These are phyloP conservation scores for Penicillium robsamsonii DNA, from an alignment of 495 filamentous ascomycete species.

Conservation along the genomic window DNA sequence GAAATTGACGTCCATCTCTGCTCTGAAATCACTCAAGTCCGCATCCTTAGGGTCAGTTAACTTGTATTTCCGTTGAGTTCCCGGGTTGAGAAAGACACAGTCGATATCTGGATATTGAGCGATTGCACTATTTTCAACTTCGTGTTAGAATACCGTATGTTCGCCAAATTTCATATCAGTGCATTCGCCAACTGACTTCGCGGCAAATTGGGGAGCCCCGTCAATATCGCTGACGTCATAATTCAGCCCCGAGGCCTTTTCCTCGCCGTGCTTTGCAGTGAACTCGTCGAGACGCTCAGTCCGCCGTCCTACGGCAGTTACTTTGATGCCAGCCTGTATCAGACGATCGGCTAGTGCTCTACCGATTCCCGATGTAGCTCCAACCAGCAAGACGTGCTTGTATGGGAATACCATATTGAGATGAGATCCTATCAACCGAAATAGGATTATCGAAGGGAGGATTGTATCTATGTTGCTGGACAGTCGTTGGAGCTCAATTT, in stretches of 20 bases:
- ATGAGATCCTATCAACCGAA: neutral
- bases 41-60: neutral
- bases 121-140: neutral
- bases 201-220: neutral
- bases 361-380: neutral
- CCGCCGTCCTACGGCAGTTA: neutral
- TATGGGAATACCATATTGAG: neutral
- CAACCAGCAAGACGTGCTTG: constrained; percentile 1
- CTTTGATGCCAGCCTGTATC: neutral
- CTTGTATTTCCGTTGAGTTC: neutral
- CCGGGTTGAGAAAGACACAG: neutral
- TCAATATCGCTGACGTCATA: constrained; percentile 4
- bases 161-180: too few relatives aligned
- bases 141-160: neutral
- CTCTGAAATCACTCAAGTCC: neutral
- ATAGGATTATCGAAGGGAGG: neutral
- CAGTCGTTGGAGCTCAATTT: too few relatives aligned
- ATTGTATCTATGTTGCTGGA: neutral
- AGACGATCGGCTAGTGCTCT: constrained; percentile 3
- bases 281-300: neutral
- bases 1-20: constrained; percentile 2
- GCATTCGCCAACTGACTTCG: neutral
- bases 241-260: neutral
- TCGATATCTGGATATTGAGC: neutral
- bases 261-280: neutral